These are phyloP conservation scores for Nemania abortiva DNA, from an alignment of 2,329 filamentous ascomycete species.

Conservation along the genomic window DNA sequence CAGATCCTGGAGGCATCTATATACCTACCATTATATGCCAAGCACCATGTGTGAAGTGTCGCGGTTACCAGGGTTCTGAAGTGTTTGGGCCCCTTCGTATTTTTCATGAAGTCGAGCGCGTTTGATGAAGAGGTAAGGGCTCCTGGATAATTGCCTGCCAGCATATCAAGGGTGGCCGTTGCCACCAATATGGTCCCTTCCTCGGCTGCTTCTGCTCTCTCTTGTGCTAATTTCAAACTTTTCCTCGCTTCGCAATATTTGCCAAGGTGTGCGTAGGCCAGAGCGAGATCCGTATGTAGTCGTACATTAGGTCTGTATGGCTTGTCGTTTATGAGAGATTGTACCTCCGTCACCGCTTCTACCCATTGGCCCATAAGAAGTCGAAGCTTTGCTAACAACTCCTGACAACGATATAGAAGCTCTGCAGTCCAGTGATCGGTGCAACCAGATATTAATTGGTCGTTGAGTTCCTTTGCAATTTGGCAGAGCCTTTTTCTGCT, in stretches of 20 bases:
- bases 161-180: not conserved
- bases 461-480: not conserved
- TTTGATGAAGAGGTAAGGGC: not conserved
- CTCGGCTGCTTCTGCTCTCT: not conserved
- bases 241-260: not conserved
- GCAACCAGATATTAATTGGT: not conserved
- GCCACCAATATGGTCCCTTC: not conserved
- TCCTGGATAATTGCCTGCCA: not conserved
- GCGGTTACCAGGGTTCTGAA: slow-evolving; percentile 3
- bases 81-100: not conserved
- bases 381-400: not conserved
- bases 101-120: not conserved
- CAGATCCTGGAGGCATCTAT: not conserved
- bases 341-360: not conserved
- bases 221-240: not conserved
- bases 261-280: slow-evolving; percentile 1
- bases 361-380: slow-evolving; percentile 5
- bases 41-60: not conserved
- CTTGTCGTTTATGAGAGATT: not conserved
- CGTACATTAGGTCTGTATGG: not conserved
- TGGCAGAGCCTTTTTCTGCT: not conserved
- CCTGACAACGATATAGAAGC: not conserved
- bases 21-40: slow-evolving; percentile 4
- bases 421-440: not conserved
- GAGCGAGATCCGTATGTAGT: slow-evolving; percentile 2